Evolutionary conservation across 73 alveolate species (phyloP).

Genomic region (Paramecium biaurelia): DNA sequence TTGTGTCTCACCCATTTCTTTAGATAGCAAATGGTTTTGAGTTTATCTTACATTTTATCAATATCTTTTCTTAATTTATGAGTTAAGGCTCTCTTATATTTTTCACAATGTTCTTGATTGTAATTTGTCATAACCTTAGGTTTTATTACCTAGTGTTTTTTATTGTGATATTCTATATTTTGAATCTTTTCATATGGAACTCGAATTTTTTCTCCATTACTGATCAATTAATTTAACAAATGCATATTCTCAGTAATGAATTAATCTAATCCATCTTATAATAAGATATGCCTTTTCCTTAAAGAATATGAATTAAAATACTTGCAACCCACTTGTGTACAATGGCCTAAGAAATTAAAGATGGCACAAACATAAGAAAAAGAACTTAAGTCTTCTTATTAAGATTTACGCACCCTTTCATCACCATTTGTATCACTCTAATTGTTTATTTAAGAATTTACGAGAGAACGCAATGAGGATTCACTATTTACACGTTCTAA

Average conservation of each 20-base stretch:
- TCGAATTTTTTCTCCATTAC: neutral
- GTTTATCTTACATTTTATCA: conserved; percentile 39
- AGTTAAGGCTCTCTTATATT: neutral
- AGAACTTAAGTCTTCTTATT: neutral
- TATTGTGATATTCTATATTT: neutral
- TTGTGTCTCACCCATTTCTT: conserved; percentile 13
- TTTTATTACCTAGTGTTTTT: neutral
- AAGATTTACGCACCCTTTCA: neutral
- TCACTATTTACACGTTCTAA: neutral
- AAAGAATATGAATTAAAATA: neutral
- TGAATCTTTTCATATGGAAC: neutral
- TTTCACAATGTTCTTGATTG: conserved; percentile 4
- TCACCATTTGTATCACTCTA: conserved; percentile 5
- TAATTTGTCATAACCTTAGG: neutral
- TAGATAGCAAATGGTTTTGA: neutral
- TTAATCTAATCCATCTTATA: neutral
- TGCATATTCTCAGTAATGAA: neutral
- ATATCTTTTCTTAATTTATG: neutral
- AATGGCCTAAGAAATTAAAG: neutral
- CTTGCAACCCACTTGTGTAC: neutral
- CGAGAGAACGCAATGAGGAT: conserved; percentile 11
- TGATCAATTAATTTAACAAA: neutral
- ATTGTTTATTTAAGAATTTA: neutral
- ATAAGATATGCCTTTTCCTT: neutral
- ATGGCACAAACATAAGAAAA: neutral